Evolutionary conservation across 495 filamentous ascomycete species (phyloP).

Genomic region (Hypoxylon rickii): DNA sequence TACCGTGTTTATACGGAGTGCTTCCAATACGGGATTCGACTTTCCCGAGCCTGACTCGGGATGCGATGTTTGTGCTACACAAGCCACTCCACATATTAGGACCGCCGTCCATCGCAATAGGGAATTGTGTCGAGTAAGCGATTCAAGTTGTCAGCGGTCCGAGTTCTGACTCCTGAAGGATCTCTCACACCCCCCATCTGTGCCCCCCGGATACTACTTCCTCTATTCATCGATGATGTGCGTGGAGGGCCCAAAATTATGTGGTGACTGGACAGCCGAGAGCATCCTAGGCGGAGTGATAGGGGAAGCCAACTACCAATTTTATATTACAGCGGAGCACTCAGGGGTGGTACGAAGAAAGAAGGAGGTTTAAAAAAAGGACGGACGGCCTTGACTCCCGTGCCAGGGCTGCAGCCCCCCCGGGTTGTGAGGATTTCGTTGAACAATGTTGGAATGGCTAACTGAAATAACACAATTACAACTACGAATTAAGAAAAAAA

Average conservation of each 20-base stretch:
- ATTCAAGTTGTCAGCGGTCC: constrained; percentile 3
- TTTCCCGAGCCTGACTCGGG: not conserved
- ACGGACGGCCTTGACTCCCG: constrained; percentile 1
- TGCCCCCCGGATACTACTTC: constrained; percentile 28
- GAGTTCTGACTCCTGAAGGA: constrained; percentile 31
- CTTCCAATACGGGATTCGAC: not conserved
- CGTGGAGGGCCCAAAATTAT: constrained; percentile 17
- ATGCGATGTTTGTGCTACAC: not conserved
- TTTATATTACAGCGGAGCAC: constrained; percentile 7
- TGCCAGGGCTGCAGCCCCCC: too few relatives aligned
- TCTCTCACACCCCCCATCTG: constrained; percentile 32
- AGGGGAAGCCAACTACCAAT: constrained; percentile 8
- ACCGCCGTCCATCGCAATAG: not conserved
- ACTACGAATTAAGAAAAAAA: too few relatives aligned
- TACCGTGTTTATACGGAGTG: constrained; percentile 13
- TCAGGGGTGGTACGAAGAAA: constrained; percentile 4
- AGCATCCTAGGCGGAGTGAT: constrained; percentile 4
- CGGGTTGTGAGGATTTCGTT: too few relatives aligned
- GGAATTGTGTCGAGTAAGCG: constrained; percentile 13
- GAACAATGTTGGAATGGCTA: too few relatives aligned
- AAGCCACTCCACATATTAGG: too few relatives aligned
- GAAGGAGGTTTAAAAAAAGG: not conserved
- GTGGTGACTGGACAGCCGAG: constrained; percentile 7
- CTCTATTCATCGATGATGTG: constrained; percentile 34
- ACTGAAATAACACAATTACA: too few relatives aligned